Evolutionary conservation across 768 basidiomycete species (phyloP).

Genomic region (Sutorius australiensis): DNA sequence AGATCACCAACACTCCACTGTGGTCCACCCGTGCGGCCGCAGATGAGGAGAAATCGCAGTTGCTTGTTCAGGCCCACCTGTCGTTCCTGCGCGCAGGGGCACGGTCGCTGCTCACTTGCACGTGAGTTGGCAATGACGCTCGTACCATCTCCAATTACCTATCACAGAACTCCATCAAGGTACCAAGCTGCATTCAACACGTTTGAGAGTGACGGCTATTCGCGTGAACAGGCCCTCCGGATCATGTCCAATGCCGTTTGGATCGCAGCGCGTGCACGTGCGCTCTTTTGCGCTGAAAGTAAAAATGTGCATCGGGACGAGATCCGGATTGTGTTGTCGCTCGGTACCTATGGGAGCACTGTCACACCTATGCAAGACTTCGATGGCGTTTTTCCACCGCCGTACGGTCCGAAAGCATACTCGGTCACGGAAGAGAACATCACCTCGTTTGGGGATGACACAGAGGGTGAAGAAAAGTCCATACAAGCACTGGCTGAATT

Average conservation of each 20-base stretch:
- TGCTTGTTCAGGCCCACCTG: slow-evolving; percentile 55
- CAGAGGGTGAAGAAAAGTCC: slow-evolving; percentile 35
- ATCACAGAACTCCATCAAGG: background rate
- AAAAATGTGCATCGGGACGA: slow-evolving; percentile 12
- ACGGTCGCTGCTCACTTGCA: slow-evolving; percentile 61
- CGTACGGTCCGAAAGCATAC: slow-evolving; percentile 58
- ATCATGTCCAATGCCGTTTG: slow-evolving; percentile 53
- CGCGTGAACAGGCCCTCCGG: slow-evolving; percentile 37
- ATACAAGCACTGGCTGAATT: slow-evolving; percentile 54
- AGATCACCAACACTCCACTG: slow-evolving; percentile 52
- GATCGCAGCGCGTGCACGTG: slow-evolving; percentile 48
- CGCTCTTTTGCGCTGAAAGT: slow-evolving; percentile 30
- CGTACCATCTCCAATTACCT: background rate
- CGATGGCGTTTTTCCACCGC: slow-evolving; percentile 70
- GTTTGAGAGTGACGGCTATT: slow-evolving; percentile 50
- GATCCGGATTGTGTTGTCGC: slow-evolving; percentile 58
- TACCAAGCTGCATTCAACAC: slow-evolving; percentile 64
- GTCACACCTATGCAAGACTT: slow-evolving; percentile 68
- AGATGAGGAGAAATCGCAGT: slow-evolving; percentile 42
- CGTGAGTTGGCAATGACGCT: slow-evolving; percentile 39
- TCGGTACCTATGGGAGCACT: slow-evolving; percentile 73
- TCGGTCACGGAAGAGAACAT: slow-evolving; percentile 32
- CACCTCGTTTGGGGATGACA: slow-evolving; percentile 41
- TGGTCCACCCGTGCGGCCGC: slow-evolving; percentile 69
- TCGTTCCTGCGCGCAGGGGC: slow-evolving; percentile 65